Base-by-base conservation (phyloP, 495 filamentous ascomycete genomes). In the Penicillium alfredii region DNA sequence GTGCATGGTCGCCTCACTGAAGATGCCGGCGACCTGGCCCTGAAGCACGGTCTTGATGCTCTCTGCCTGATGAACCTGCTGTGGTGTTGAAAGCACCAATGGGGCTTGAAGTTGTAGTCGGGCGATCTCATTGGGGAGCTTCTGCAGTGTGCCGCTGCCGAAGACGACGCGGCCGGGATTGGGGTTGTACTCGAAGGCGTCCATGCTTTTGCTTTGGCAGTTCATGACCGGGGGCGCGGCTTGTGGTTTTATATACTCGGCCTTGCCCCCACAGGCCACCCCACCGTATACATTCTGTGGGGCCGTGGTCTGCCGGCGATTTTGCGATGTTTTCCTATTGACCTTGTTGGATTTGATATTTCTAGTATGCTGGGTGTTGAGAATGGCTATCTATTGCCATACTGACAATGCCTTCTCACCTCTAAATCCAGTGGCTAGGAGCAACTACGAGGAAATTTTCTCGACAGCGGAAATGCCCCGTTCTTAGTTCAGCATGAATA, bases 1-100 rank as follows among this genome's bases (percentile, higher is more conserved):
- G 55, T 84, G 78, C 79, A 82, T 84, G 6, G 77, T 77, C 1
- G 78, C 80, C 38, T 80, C 69, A 6, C 60, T 63, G 56, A 81
- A 84, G 30, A 76, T 64, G 2, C 78, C 78, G 1, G 71, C 73
- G 5, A 75, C 56, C 28, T 64, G 63, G 46, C 65, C 65, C 25
- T 68, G 53, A 17, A 80, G 66, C 1, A 79, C 61, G 11, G 44
- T 34, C 38, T 72, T 65, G 14, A 79, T 61, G 3, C 42, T 51
- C 30, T 71, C 56, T n/a, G 72, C 73, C 28, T 77, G 74, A 24
- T 52, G 41, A 23, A 68, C 47, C 47, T 81, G 78, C 35, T 73
- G 65, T 0, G 74, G 73, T 13, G 77, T 78, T 16, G 69, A 77
- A 4, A 84, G 71, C 11, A 84, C 61, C 29, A 81, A 49, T 4